Percentiles rank a stretch among this genome's conserved stretches.
Evolutionary conservation across 208 protist genomes (phyloP).

Genomic region (Porcisia hertigi): DNA sequence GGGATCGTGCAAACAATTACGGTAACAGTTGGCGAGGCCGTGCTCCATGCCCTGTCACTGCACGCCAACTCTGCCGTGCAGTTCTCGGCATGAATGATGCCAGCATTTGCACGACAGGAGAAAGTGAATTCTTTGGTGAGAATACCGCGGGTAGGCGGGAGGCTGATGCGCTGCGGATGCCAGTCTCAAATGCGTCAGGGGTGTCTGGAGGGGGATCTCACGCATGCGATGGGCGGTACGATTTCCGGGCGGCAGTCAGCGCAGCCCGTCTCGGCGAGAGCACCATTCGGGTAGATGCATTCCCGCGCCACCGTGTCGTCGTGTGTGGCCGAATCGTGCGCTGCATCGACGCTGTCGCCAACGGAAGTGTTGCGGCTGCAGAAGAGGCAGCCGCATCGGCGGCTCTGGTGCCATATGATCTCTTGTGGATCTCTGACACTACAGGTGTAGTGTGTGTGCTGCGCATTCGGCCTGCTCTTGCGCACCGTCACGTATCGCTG

Average conservation of each 20-base stretch:
- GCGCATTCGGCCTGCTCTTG: conserved; percentile 3
- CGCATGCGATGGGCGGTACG: neutral
- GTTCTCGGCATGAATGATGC: conserved; percentile 1
- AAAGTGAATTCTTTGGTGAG: neutral
- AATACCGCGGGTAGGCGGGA: neutral
- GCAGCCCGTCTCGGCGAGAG: conserved; percentile 39
- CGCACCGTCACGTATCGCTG: too few relatives aligned
- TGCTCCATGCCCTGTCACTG: conserved; percentile 29
- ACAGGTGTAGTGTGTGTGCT: conserved; percentile 25
- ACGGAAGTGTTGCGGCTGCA: conserved; percentile 18
- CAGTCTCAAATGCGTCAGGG: neutral
- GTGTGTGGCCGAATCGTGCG: conserved; percentile 57
- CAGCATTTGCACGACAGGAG: neutral
- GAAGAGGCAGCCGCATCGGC: neutral
- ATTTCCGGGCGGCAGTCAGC: neutral
- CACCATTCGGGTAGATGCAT: conserved; percentile 43
- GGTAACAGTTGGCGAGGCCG: neutral
- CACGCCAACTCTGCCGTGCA: conserved; percentile 26
- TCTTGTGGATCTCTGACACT: conserved; percentile 24
- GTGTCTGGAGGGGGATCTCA: neutral
- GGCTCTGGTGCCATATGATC: conserved; percentile 3
- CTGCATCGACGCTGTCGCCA: conserved; percentile 18
- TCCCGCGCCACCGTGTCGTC: conserved; percentile 37
- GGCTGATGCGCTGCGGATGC: neutral
- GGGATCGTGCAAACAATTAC: neutral